A percentile compares a stretch with the other conserved stretches of the same genome.
phyloP scores from a whole-genome alignment of 805 yeast genomes.

The Torulaspora gathmanii region DNA sequence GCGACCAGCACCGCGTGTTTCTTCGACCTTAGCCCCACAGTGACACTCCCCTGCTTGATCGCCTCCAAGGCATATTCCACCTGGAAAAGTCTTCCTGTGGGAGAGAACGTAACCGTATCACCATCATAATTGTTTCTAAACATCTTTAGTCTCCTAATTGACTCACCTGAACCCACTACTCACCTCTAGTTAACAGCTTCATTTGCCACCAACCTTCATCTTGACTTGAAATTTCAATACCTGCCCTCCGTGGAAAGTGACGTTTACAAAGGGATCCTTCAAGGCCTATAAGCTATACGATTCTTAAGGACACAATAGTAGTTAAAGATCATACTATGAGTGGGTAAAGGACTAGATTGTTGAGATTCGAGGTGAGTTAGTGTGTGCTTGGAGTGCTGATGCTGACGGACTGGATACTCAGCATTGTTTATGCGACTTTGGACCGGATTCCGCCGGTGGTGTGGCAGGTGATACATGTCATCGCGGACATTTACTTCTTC shows the following conservation, averaged over 20 bases:
- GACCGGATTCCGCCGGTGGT: constrained; percentile 42
- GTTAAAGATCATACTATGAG: neutral
- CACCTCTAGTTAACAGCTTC: neutral
- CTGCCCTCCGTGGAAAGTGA: neutral
- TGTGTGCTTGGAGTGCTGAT: neutral
- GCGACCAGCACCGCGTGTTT: constrained; percentile 90
- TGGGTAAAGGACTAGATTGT: too few species aligned
- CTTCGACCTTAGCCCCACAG: constrained; percentile 86
- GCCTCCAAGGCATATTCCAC: constrained; percentile 98
- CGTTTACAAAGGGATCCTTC: neutral
- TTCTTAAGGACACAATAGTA: neutral
- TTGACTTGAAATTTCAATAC: neutral
- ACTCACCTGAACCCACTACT: neutral
- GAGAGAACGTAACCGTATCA: constrained; percentile 97
- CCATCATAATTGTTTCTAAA: constrained; percentile 98
- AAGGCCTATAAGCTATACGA: too few species aligned
- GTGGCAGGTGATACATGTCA: constrained; percentile 40
- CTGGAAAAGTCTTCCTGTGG: constrained; percentile 96
- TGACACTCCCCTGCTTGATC: constrained; percentile 96
- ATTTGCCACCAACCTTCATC: neutral
- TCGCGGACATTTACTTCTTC: constrained; percentile 41
- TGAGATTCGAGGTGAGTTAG: neutral
- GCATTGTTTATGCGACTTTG: constrained; percentile 27
- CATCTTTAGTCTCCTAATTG: constrained; percentile 35
- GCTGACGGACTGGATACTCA: constrained; percentile 22